Evolutionary conservation across 148 eudicot species (phyloP), one percentile per base, ranked within the genome.

Genomic region (Nyssa sinensis): DNA sequence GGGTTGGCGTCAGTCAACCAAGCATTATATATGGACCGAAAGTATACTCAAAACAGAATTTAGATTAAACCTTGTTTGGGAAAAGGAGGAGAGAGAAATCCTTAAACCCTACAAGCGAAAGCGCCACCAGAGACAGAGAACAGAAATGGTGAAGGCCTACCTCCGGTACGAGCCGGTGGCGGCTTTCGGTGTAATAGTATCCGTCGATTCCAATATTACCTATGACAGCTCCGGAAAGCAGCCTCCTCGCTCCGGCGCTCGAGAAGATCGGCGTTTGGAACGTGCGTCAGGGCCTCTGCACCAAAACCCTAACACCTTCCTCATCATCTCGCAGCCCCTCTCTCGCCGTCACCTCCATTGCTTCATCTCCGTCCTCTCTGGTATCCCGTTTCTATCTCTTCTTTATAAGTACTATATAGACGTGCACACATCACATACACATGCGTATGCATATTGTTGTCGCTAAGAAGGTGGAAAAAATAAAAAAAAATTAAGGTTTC

Each of bases 231-330:
- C 94, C 51, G 97, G 97, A 59, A 92, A 89, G 77, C 85, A 90
- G n/a, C 76, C 76, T 95, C 8, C 81, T 95, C 6, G 87, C 84
- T 24, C 93, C 93, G 69, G 94, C 97, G 49, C 88, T 95, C 7
- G 98, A 95, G 47, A 95, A 89, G 76, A 81, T 95, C 24, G 88
- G 88, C 24, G 85, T 95, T 31, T 95, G 98, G 98, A 84, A 90
- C 67, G 90, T 95, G 12, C 90, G 94, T 0, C 92, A 90, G 62
- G 98, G 91, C 0, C 58, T 81, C 60, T 89, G 94, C 80, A 66
- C 87, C 51, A 90, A 86, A 62, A 86, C 91, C 19, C 90, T 95
- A 41, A 69, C 83, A 21, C 89, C 96, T 57, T 61, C 91, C 21
- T 32, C 90, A 23, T 49, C 88, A 61, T 80, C 87, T 28, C 81